These are phyloP conservation scores for Dionaea muscipula DNA, from an alignment of 179 eudicot species.

Conservation along the genomic window DNA sequence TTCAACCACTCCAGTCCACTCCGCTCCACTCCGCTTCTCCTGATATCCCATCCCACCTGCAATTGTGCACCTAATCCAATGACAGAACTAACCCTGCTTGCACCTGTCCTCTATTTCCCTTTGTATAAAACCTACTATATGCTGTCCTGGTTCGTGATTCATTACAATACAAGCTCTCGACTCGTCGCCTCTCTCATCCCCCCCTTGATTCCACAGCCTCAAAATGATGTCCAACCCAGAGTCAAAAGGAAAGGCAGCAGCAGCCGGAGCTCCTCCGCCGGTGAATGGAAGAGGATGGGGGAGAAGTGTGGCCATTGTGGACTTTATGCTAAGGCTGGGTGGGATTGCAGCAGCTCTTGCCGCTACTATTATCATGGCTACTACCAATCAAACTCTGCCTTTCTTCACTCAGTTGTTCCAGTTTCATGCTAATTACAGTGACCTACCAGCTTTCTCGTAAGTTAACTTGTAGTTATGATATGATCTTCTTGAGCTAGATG, in stretches of 20 bases:
- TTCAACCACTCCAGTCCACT: background rate
- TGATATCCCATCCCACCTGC: background rate
- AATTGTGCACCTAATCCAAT: too few relatives aligned
- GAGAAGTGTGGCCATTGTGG: conserved; percentile 52
- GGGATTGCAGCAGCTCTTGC: conserved; percentile 59
- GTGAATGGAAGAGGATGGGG: conserved; percentile 34
- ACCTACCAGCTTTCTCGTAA: conserved; percentile 69
- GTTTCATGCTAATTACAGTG: conserved; percentile 57
- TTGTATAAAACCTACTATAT: too few relatives aligned
- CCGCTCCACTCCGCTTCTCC: background rate
- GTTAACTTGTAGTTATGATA: background rate
- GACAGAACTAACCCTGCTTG: conserved; percentile 27
- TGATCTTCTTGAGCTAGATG: too few relatives aligned
- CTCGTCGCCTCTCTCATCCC: background rate
- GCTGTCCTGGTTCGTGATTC: conserved; percentile 3
- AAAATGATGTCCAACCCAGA: conserved; percentile 18
- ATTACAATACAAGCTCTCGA: background rate
- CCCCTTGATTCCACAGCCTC: conserved; percentile 3
- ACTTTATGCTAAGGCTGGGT: conserved; percentile 59
- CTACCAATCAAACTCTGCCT: conserved; percentile 62
- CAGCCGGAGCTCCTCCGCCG: conserved; percentile 6
- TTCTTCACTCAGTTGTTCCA: conserved; percentile 75
- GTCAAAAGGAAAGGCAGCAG: conserved; percentile 18
- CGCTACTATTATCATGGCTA: conserved; percentile 71
- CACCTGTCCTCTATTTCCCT: too few relatives aligned